Evolutionary conservation across 108 stramenopile species (phyloP), one percentile per base, ranked within the genome.

Genomic region (Fragilaria radians): DNA sequence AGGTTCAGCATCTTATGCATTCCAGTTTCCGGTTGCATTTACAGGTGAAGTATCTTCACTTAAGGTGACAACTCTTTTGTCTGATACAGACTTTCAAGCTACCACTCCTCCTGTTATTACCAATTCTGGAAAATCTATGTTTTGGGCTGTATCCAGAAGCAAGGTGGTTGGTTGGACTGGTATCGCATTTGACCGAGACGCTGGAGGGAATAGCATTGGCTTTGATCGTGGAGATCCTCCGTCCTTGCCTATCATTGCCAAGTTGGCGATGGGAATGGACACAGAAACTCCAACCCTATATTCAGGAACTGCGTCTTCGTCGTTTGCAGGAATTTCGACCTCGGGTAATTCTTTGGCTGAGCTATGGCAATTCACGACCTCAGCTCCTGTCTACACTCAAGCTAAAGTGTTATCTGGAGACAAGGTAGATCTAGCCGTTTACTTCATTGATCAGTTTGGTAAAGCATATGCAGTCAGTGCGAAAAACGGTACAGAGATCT

Each of bases 21-120:
- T 75, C 57, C 74, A 75, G 54, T 65, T 75, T 22, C 67, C 67
- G 3, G 28, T 59, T 14, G 64, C 29, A 19, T 67, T 57, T 29
- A 45, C 17, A 11, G 62, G 57, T 17, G 62, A 67, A 17, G 57
- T 32, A 17, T 33, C 50, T 19, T 45, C 18, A 27, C 11, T 67
- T 5, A 45, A 27, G 2, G 51, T 52, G 33, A 58, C 63, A 58
- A 34, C 49, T 36, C 46, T 74, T 5, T 52, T 63, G 1, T 34
- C 11, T 5, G 27, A 28, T 14, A 30, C 28, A 9, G 70, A 60
- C 62, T 42, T 42, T 42, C 67, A 70, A 47, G 5, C 61, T 17
- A 54, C 48, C 25, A 60, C 74, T 22, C 46, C 68, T 42, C 74
- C 74, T 36, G 60, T 55, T 7, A 54, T 76, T 24, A 60, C 61